phyloP scores from a whole-genome alignment of 768 basidiomycete genomes.

The Leccinum barrowsii region DNA sequence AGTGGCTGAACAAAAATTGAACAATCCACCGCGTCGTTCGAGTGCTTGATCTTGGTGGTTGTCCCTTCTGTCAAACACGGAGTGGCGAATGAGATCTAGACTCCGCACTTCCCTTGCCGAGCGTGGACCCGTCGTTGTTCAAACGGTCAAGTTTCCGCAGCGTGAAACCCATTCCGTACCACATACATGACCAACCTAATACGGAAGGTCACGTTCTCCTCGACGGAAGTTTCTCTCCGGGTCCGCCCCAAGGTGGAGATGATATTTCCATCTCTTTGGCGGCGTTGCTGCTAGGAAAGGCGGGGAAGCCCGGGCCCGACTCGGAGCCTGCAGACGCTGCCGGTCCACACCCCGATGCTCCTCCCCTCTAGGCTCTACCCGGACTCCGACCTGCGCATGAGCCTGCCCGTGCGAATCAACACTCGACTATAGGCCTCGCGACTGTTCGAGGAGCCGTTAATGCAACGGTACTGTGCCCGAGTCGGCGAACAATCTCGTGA shows the following conservation, averaged over 20 bases:
- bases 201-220: conserved; percentile 78
- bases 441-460: conserved; percentile 75
- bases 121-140: too few species aligned
- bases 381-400: conserved; percentile 36
- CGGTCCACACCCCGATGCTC: conserved; percentile 12
- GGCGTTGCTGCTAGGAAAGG: conserved; percentile 84
- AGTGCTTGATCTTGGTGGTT: too few species aligned
- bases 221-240: conserved; percentile 80
- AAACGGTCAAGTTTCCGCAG: conserved; percentile 32
- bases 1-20: too few species aligned
- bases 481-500: conserved; percentile 93
- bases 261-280: conserved; percentile 65
- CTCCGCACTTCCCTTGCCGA: too few species aligned
- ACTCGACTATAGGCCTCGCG: conserved; percentile 50
- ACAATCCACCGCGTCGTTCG: too few species aligned
- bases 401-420: conserved; percentile 67
- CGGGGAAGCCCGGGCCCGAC: conserved; percentile 45
- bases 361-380: conserved; percentile 11
- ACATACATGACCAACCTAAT: conserved; percentile 72
- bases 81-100: too few species aligned
- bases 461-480: conserved; percentile 69
- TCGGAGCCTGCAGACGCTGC: conserved; percentile 21
- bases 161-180: conserved; percentile 78
- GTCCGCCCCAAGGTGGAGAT: conserved; percentile 38
- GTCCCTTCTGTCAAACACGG: too few species aligned